Base-by-base conservation (phyloP, 768 basidiomycete species). In the Botryobasidium botryosum region DNA sequence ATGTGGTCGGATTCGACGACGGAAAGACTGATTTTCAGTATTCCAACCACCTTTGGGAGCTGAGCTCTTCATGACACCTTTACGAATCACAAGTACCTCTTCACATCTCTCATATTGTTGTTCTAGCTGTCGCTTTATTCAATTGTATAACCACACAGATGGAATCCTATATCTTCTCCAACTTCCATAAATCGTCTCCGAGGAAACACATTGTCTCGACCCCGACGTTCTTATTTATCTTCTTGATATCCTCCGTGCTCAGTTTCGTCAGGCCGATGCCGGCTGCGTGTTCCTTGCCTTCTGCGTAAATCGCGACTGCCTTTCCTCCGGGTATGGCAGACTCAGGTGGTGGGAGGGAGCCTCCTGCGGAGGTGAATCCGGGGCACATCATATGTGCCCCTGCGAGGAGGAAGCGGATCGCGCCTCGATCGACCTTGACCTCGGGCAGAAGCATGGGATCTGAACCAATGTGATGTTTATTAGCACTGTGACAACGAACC, bases 321-420 rank as follows among this genome's bases (percentile, higher is more conserved):
- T 72, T 65, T n/a, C 74, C 77, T 28, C 75, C 72, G 20, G 75
- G 71, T 29, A 96, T 62, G 3, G 70, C 75, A 15, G 64, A 66
- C 31, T 77, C 75, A 12, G 74, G 62, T 6, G 84, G 74, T 0
- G 92, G 92, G 0, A 97, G 73, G 54, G 72, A 72, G 6, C 92
- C 92, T 5, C 91, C 91, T 27, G 76, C 69, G 28, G 92, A 97
- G 23, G 94, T 92, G 44, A 99, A 66, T 18, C 94, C 94, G 4
- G 94, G 94, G 54, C 82, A 90, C 87, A 92, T 92, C 83, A 92
- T 90, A 63, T 81, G 78, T 21, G 87, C 87, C 13, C 87, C 94
- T 8, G 77, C 79, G 37, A 99, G 75, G 31, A 99, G 72, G 63
- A 96, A 99, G 27, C 91, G 84, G 64, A 99, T 99, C 43, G 94